Percentiles rank a stretch among this genome's conserved stretches.
Conservation (phyloP, 1,284 basidiomycete genomes). For the Moniliella sp. region DNA sequence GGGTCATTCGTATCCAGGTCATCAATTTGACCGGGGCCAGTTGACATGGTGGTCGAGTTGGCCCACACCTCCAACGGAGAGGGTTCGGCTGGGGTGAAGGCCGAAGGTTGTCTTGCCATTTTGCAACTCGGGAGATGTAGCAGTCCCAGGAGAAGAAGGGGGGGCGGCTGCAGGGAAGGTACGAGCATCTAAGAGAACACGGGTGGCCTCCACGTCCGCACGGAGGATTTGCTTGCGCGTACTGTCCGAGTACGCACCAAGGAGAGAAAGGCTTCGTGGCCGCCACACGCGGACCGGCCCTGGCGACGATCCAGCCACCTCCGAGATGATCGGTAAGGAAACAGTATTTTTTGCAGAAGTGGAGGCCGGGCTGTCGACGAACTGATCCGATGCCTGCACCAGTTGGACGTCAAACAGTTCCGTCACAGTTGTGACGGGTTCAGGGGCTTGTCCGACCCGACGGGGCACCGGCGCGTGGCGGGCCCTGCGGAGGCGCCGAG, state of each 20-base stretch:
- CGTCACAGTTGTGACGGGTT: too few relatives aligned
- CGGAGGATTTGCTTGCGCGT: conserved; percentile 37
- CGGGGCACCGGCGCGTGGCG: too few relatives aligned
- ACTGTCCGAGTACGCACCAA: conserved; percentile 46
- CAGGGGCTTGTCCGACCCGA: too few relatives aligned
- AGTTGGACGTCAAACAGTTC: conserved; percentile 9
- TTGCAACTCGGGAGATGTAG: not conserved
- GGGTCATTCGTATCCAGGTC: too few relatives aligned
- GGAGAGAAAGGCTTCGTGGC: conserved; percentile 66
- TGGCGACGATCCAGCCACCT: conserved; percentile 85
- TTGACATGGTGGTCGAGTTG: too few relatives aligned
- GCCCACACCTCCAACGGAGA: conserved; percentile 6
- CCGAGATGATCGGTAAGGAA: conserved; percentile 59
- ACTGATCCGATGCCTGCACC: conserved; percentile 26
- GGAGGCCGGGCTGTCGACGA: conserved; percentile 56
- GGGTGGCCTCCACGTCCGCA: conserved; percentile 70
- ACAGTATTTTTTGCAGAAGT: conserved; percentile 59
- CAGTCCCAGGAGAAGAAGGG: conserved; percentile 3
- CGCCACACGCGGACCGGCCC: conserved; percentile 80
- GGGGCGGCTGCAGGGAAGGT: conserved; percentile 36
- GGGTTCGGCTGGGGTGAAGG: conserved; percentile 1
- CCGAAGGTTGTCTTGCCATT: conserved; percentile 16
- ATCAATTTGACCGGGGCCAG: too few relatives aligned
- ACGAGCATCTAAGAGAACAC: too few relatives aligned
- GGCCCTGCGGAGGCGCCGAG: too few relatives aligned